Evolutionary conservation across 1,284 basidiomycete species (phyloP).

Genomic region (Apiotrichum laibachii): DNA sequence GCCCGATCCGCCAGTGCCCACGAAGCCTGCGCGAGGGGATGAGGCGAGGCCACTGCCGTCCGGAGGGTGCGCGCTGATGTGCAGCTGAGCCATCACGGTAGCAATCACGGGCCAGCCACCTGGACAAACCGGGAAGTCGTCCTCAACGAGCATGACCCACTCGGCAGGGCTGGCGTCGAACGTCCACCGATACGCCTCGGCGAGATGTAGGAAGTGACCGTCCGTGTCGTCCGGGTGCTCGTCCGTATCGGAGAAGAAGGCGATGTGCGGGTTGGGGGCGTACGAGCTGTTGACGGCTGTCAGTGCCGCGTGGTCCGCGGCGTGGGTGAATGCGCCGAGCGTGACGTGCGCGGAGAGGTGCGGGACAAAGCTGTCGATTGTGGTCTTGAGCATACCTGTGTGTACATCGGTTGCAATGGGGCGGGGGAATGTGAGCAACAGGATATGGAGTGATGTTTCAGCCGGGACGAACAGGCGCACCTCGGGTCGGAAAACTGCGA

Average conservation of each 20-base stretch:
- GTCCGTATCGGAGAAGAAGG: conserved; percentile 13
- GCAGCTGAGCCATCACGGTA: conserved; percentile 9
- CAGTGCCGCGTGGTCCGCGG: conserved; percentile 7
- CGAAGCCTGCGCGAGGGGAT: conserved; percentile 14
- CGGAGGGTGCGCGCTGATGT: too few species aligned
- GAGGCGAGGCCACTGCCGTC: too few species aligned
- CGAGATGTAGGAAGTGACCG: conserved; percentile 18
- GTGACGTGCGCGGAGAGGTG: conserved; percentile 4
- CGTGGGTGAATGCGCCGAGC: conserved; percentile 15
- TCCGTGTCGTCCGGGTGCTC: conserved; percentile 10
- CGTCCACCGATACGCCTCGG: conserved; percentile 18
- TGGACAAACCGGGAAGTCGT: conserved; percentile 22
- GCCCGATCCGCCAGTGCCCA: conserved; percentile 17
- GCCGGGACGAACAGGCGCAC: not conserved
- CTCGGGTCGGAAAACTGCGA: too few species aligned
- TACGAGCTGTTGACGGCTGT: not conserved
- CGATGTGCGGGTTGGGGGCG: not conserved
- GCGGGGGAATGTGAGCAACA: conserved; percentile 19
- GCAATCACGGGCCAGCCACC: conserved; percentile 17
- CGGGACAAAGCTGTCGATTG: conserved; percentile 9
- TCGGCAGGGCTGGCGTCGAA: conserved; percentile 2
- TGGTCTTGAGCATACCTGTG: conserved; percentile 6
- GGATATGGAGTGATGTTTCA: conserved; percentile 7
- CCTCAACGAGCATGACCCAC: conserved; percentile 24
- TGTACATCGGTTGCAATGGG: not conserved